Evolutionary conservation across 768 basidiomycete species (phyloP).

Genomic region (Hebeloma cylindrosporum): DNA sequence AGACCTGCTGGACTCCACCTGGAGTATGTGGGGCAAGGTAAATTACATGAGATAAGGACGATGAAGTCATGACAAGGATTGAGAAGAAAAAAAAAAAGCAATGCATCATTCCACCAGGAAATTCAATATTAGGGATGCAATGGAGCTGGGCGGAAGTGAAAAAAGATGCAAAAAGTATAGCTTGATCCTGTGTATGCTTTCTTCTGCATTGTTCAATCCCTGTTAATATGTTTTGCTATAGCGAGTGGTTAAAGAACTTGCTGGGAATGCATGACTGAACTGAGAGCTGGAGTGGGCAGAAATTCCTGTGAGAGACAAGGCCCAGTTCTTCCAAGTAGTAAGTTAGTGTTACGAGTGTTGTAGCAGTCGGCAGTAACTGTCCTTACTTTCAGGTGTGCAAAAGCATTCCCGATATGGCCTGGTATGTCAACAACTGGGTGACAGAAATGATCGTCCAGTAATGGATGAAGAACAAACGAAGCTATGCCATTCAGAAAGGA

Average conservation of each 20-base stretch:
- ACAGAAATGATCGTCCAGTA: slow-evolving; percentile 22
- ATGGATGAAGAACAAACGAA: slow-evolving; percentile 19
- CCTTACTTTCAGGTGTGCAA: slow-evolving; percentile 8
- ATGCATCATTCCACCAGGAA: background rate
- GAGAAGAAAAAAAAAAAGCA: no score
- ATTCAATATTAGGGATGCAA: background rate
- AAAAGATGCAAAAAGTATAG: slow-evolving; percentile 4
- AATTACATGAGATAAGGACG: no score
- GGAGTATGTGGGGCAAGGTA: no score
- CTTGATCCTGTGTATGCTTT: background rate
- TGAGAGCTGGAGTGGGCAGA: slow-evolving; percentile 12
- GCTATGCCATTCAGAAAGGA: slow-evolving; percentile 12
- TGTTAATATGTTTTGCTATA: no score
- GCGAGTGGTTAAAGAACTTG: no score
- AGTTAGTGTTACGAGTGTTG: background rate
- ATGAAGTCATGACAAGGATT: no score
- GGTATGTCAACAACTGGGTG: slow-evolving; percentile 24
- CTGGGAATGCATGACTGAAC: no score
- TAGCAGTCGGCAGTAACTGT: background rate
- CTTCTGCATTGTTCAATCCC: no score
- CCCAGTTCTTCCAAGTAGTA: slow-evolving; percentile 15
- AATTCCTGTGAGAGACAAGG: slow-evolving; percentile 16
- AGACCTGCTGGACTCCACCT: no score
- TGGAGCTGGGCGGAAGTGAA: background rate
- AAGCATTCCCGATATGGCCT: slow-evolving; percentile 10